A percentile compares a stretch with the other conserved stretches of the same genome.
These are phyloP conservation scores for Yarrowia hollandica DNA, from an alignment of 805 yeast genomes.

Conservation along the genomic window DNA sequence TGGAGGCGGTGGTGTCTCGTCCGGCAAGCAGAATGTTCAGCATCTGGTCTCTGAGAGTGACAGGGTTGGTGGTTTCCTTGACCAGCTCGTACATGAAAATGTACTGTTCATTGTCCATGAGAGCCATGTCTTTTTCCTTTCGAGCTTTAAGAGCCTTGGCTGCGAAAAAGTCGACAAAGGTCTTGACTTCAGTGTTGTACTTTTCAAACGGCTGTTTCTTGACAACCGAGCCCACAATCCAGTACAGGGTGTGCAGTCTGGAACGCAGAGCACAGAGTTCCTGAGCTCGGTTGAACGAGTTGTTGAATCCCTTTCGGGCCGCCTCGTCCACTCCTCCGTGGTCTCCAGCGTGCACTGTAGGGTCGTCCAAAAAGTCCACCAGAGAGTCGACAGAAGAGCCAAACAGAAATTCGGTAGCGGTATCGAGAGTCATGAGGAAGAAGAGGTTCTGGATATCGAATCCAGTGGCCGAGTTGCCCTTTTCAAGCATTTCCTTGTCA, in stretches of 20 bases:
- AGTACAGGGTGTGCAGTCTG: conserved; percentile 33
- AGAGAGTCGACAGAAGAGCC: conserved; percentile 40
- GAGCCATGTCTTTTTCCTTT: conserved; percentile 32
- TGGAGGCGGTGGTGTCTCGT: conserved; percentile 56
- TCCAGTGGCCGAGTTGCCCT: conserved; percentile 3
- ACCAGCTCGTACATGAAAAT: conserved; percentile 52
- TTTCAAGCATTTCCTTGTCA: conserved; percentile 18
- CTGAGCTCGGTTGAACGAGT: conserved; percentile 35
- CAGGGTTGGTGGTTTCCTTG: conserved; percentile 51
- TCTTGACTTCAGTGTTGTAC: conserved; percentile 39
- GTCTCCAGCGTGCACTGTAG: conserved; percentile 30
- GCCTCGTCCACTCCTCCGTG: conserved; percentile 31
- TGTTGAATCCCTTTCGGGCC: conserved; percentile 30
- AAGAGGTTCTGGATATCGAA: conserved; percentile 40
- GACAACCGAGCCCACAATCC: conserved; percentile 29
- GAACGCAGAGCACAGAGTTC: conserved; percentile 31
- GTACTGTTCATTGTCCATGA: conserved; percentile 42
- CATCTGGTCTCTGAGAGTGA: conserved; percentile 52
- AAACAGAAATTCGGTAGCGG: conserved; percentile 43
- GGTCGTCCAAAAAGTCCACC: conserved; percentile 27
- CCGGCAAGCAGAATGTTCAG: conserved; percentile 55
- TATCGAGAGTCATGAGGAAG: conserved; percentile 41
- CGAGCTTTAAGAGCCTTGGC: conserved; percentile 41
- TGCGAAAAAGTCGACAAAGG: conserved; percentile 47
- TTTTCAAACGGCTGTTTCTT: conserved; percentile 39